A percentile compares a stretch with the other conserved stretches of the same genome.
Evolutionary conservation across 1,284 basidiomycete genomes (phyloP).

Genomic region (Fomitiporia mediterranea): DNA sequence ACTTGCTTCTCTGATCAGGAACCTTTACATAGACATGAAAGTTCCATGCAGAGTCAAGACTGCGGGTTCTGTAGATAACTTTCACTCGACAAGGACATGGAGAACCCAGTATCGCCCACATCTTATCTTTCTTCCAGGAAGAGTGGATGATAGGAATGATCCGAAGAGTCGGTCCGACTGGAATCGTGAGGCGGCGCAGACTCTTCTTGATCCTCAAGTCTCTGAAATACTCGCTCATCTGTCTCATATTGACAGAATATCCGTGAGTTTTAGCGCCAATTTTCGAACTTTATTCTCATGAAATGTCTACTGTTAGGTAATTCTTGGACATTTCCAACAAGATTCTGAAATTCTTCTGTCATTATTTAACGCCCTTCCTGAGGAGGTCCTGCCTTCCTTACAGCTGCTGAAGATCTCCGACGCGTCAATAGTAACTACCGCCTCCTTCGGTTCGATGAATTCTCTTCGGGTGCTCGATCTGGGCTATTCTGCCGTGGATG

Average conservation of each 20-base stretch:
- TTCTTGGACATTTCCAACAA: conserved; percentile 16
- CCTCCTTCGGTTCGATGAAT: background rate
- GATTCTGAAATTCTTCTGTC: conserved; percentile 5
- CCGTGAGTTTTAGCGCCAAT: conserved; percentile 1
- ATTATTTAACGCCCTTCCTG: conserved; percentile 3
- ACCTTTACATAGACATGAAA: conserved; percentile 16
- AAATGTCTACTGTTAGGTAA: conserved; percentile 3
- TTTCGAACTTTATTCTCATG: background rate
- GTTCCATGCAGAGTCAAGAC: conserved; percentile 13
- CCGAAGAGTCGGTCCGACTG: conserved; percentile 5
- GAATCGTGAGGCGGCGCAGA: conserved; percentile 11
- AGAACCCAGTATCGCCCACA: background rate
- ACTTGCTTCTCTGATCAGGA: conserved; percentile 7
- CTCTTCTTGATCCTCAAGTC: background rate
- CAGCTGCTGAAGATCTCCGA: conserved; percentile 12
- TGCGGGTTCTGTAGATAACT: conserved; percentile 1
- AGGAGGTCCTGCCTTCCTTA: background rate
- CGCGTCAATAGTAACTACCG: background rate
- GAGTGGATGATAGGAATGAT: background rate
- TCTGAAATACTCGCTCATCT: background rate
- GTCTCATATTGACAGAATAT: background rate
- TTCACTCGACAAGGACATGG: background rate
- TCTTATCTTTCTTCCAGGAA: background rate
- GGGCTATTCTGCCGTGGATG: conserved; percentile 7
- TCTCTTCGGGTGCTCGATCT: conserved; percentile 12